Conservation (phyloP, 2,329 filamentous ascomycete species). For the Fusarium sp. region DNA sequence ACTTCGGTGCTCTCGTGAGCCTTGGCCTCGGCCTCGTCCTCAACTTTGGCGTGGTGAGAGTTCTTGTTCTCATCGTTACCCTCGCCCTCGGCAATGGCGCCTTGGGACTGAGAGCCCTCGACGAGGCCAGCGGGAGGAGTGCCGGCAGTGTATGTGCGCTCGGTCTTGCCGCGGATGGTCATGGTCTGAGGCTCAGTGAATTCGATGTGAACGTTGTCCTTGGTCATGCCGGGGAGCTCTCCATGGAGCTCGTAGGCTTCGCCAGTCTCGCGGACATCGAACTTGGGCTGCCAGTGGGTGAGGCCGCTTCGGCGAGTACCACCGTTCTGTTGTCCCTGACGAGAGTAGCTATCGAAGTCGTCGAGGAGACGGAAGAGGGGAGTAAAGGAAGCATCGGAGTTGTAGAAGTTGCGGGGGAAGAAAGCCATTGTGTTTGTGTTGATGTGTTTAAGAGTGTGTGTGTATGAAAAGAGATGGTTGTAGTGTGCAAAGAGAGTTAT, state of each 20-base stretch:
- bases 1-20: slow-evolving; percentile 36
- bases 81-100: slow-evolving; percentile 56
- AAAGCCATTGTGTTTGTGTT: slow-evolving; percentile 64
- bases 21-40: slow-evolving; percentile 60
- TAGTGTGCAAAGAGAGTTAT: slow-evolving; percentile 35
- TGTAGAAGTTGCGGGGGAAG: slow-evolving; percentile 65
- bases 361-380: slow-evolving; percentile 73
- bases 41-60: slow-evolving; percentile 70
- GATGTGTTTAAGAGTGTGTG: slow-evolving; percentile 31
- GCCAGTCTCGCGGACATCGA: slow-evolving; percentile 78
- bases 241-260: slow-evolving; percentile 80
- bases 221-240: slow-evolving; percentile 79
- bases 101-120: slow-evolving; percentile 52
- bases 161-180: slow-evolving; percentile 74
- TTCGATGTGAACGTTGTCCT: slow-evolving; percentile 79
- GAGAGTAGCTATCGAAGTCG: slow-evolving; percentile 68
- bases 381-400: slow-evolving; percentile 61
- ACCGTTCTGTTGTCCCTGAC: slow-evolving; percentile 44
- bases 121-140: slow-evolving; percentile 59
- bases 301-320: slow-evolving; percentile 44
- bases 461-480: slow-evolving; percentile 36
- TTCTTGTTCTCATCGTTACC: slow-evolving; percentile 50
- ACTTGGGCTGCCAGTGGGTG: slow-evolving; percentile 76
- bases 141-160: slow-evolving; percentile 69
- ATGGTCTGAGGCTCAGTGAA: slow-evolving; percentile 82